Conservation (phyloP, 768 basidiomycete species). For the Mycena floridula region DNA sequence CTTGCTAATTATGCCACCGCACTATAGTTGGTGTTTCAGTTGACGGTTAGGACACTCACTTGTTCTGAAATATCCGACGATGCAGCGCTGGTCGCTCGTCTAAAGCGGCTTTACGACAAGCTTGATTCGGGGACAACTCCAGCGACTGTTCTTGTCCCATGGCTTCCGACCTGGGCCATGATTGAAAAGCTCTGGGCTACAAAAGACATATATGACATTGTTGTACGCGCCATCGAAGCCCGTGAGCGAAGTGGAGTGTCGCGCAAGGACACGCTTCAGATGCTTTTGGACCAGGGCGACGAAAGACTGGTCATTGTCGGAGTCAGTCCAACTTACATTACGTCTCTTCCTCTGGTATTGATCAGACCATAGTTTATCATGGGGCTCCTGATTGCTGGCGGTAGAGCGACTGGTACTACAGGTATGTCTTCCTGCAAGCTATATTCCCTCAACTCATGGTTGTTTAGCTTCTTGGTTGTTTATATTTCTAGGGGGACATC, state of each 20-base stretch:
- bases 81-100: constrained; percentile 48
- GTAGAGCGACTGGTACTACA: constrained; percentile 73
- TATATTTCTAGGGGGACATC: constrained; percentile 63
- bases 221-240: constrained; percentile 48
- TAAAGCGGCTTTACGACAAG: constrained; percentile 60
- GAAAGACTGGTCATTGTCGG: constrained; percentile 65
- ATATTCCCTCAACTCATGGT: constrained; percentile 2
- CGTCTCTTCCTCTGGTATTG: constrained; percentile 1
- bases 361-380: constrained; percentile 59
- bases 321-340: constrained; percentile 31
- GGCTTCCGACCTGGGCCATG: constrained; percentile 73
- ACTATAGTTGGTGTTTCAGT: constrained; percentile 62
- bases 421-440: constrained; percentile 25
- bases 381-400: constrained; percentile 77
- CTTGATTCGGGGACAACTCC: constrained; percentile 71
- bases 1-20: constrained; percentile 9
- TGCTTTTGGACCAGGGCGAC: constrained; percentile 66
- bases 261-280: constrained; percentile 64
- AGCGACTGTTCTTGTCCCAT: constrained; percentile 65
- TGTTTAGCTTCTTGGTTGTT: constrained; percentile 63
- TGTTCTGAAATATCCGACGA: constrained; percentile 68
- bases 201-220: constrained; percentile 70
- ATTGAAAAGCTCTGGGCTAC: constrained; percentile 65
- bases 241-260: constrained; percentile 51
- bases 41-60: constrained; percentile 61